A percentile compares a stretch with the other conserved stretches of the same genome.
Conservation (phyloP, 1,139 yeast species). For the Geotrichum candidum region DNA sequence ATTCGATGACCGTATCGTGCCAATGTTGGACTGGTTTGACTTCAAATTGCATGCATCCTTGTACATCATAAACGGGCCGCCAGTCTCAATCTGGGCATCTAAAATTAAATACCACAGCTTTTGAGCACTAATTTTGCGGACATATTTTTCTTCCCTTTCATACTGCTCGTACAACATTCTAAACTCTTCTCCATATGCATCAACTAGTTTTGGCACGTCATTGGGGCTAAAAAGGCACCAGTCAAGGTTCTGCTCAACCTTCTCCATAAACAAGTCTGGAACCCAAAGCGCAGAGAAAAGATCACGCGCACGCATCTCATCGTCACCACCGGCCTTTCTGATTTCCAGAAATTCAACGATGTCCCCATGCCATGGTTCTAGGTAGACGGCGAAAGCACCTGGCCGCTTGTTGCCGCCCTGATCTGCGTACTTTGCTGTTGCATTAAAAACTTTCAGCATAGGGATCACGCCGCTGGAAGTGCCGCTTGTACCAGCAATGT, state of each 20-base stretch:
- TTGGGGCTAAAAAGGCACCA: constrained; percentile 80
- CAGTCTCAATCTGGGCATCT: constrained; percentile 78
- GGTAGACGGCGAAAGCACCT: constrained; percentile 73
- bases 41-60: constrained; percentile 75
- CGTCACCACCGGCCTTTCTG: constrained; percentile 77
- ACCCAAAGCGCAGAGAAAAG: constrained; percentile 79
- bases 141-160: constrained; percentile 56
- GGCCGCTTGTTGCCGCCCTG: constrained; percentile 87
- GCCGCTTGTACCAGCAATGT: constrained; percentile 72
- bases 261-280: constrained; percentile 75
- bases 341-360: constrained; percentile 66
- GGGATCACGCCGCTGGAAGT: constrained; percentile 74
- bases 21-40: constrained; percentile 72
- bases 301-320: constrained; percentile 76
- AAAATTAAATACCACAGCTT: constrained; percentile 70
- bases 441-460: constrained; percentile 75
- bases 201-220: constrained; percentile 68
- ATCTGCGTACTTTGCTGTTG: constrained; percentile 80
- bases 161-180: constrained; percentile 55
- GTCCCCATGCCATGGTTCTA: constrained; percentile 86
- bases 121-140: constrained; percentile 60
- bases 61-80: constrained; percentile 76
- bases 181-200: constrained; percentile 65
- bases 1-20: constrained; percentile 72
- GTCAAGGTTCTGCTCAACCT: constrained; percentile 59